Conservation (phyloP, 805 yeast species). For the Nakazawaea ambrosiae region DNA sequence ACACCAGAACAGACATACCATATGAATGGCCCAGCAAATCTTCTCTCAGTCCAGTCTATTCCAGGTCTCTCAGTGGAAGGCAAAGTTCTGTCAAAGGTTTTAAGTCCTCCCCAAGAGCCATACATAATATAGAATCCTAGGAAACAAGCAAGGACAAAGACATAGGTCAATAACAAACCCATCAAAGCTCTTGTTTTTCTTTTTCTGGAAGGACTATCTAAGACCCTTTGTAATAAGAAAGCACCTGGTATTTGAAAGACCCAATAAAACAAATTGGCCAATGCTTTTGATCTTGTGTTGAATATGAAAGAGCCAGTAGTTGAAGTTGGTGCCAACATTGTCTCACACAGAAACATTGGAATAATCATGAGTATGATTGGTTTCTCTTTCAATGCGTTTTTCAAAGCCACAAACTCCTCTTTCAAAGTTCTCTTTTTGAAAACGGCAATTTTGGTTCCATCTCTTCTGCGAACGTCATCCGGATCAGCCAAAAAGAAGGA, state of each 20-base stretch:
- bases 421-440: conserved; percentile 10
- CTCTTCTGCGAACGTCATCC: conserved; percentile 12
- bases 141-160: conserved; percentile 1
- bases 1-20: conserved; percentile 11
- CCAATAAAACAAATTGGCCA: conserved; percentile 15
- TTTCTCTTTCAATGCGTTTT: conserved; percentile 8
- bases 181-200: conserved; percentile 13
- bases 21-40: conserved; percentile 8
- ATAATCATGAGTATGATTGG: conserved; percentile 11
- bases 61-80: not conserved
- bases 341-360: conserved; percentile 13
- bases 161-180: conserved; percentile 8
- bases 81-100: conserved; percentile 6
- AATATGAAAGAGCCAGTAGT: conserved; percentile 13
- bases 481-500: conserved; percentile 12
- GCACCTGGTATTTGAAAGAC: conserved; percentile 13
- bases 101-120: conserved; percentile 6
- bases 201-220: conserved; percentile 9
- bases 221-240: conserved; percentile 9
- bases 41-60: conserved; percentile 11
- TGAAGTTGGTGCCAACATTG: conserved; percentile 13
- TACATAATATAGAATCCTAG: conserved; percentile 9
- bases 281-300: conserved; percentile 13
- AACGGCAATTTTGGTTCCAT: conserved; percentile 13
- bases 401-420: conserved; percentile 8